Evolutionary conservation across 345 rosid species (phyloP).

Genomic region (Rhodamnia rubescens): DNA sequence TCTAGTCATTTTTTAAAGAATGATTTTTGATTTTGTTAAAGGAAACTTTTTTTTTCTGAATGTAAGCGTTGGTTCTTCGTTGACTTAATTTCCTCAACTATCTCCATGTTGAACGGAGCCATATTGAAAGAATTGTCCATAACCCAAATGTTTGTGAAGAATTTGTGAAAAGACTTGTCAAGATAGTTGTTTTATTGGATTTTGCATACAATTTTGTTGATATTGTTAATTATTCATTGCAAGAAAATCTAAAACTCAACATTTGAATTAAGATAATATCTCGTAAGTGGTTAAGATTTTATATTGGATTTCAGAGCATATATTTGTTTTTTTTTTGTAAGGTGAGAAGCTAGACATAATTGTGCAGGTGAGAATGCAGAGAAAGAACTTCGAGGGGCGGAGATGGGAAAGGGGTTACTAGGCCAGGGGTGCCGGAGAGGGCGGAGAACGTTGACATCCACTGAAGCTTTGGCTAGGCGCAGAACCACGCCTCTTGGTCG

Average conservation of each 20-base stretch:
- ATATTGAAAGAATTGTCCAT: too few relatives aligned
- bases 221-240: neutral
- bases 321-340: neutral
- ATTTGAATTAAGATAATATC: neutral
- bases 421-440: rapidly evolving
- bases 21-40: too few relatives aligned
- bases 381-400: neutral
- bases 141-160: rapidly evolving
- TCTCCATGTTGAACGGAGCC: too few relatives aligned
- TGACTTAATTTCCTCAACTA: too few relatives aligned
- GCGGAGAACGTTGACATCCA: neutral
- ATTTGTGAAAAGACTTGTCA: neutral
- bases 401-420: neutral
- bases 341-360: neutral
- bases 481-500: neutral
- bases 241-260: neutral
- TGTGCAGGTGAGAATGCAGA: neutral
- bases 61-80: too few relatives aligned
- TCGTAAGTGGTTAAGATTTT: neutral
- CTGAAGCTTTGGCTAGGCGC: neutral
- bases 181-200: neutral
- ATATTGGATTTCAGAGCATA: neutral
- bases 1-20: too few relatives aligned
- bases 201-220: neutral
- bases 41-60: too few relatives aligned